Evolutionary conservation across 306 rosid genomes (phyloP).

Genomic region (Erythrophleum fordii): DNA sequence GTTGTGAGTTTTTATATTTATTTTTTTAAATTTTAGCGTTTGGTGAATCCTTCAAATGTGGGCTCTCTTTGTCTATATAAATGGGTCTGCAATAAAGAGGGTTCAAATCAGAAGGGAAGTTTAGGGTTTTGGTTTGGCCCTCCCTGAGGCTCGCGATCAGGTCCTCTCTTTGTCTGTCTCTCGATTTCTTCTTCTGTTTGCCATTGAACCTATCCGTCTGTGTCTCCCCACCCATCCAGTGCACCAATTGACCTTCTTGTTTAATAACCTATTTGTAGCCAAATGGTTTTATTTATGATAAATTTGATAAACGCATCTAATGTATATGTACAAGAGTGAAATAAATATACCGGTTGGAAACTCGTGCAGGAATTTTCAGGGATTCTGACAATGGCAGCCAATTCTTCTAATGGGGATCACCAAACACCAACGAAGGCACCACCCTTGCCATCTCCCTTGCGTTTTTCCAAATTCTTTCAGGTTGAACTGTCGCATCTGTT

Average conservation of each 20-base stretch:
- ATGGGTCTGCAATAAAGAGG: conserved; percentile 38
- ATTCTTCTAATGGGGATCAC: conserved; percentile 64
- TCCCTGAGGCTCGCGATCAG: conserved; percentile 38
- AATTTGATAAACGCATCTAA: background rate
- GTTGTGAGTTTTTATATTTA: background rate
- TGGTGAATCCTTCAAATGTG: conserved; percentile 32
- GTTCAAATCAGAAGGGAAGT: conserved; percentile 41
- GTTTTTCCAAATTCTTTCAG: conserved; percentile 87
- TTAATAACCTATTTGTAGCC: conserved; percentile 16
- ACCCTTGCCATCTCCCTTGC: conserved; percentile 86
- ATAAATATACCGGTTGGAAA: conserved; percentile 25
- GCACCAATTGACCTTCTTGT: background rate
- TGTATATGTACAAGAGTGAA: background rate
- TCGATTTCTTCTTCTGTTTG: background rate
- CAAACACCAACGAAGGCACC: conserved; percentile 61
- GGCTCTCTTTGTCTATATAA: conserved; percentile 46
- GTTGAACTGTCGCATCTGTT: conserved; percentile 39
- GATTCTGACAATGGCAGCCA: conserved; percentile 57
- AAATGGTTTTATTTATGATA: conserved; percentile 1
- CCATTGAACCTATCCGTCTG: background rate
- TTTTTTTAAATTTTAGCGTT: conserved; percentile 17
- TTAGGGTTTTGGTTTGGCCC: conserved; percentile 49
- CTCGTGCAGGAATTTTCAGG: conserved; percentile 42
- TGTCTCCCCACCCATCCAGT: background rate
- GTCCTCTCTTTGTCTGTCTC: conserved; percentile 18